Base-by-base conservation (phyloP, 2,329 filamentous ascomycete species). In the Colletotrichum higginsianum region DNA sequence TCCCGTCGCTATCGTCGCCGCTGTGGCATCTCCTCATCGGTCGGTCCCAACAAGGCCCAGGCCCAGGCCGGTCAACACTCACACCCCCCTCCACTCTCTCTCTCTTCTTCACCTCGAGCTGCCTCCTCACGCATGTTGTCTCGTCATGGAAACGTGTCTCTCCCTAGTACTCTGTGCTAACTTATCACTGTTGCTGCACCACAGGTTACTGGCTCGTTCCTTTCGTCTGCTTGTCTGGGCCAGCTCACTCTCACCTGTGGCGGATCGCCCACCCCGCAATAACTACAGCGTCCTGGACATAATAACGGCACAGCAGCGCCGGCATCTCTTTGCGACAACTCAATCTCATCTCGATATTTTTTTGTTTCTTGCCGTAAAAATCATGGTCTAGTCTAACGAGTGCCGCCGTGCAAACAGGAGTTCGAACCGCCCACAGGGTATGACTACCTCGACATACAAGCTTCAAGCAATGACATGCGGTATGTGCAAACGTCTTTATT, bases 361-460 rank as follows among this genome's bases (percentile, higher is more conserved):
- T 58, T 58, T 35, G 26, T 53, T 58, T 71, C 12, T 62, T 26
- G 38, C 30, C 23, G 38, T 35, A 53, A 67, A 46, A 67, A 47
- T 26, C 49, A 71, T 63, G 66, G 72, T 75, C 77, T 80, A 76
- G 72, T 75, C 77, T 80, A 75, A 79, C 76, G 56, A 61, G 52
- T 74, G n/a, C 67, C 66, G 66, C 61, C 74, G 73, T 73, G 79
- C 75, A 76, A 84, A 79, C 83, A 89, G 86, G 87, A 88, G 78
- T 89, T 87, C 82, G 85, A 87, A 80, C 83, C 86, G 79, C 86
- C 87, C 80, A 83, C 86, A 76, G 86, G 85, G 79, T 82, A 89
- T 79, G 86, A 88, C 76, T 89, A 88, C 78, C 83, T 88, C 78
- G 86, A 87, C 65, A 83, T 88, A 76, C 84, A 83, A 66, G 80